These are phyloP conservation scores for Cynanchum wilfordii DNA, from an alignment of 257 asterid genomes.

Conservation along the genomic window DNA sequence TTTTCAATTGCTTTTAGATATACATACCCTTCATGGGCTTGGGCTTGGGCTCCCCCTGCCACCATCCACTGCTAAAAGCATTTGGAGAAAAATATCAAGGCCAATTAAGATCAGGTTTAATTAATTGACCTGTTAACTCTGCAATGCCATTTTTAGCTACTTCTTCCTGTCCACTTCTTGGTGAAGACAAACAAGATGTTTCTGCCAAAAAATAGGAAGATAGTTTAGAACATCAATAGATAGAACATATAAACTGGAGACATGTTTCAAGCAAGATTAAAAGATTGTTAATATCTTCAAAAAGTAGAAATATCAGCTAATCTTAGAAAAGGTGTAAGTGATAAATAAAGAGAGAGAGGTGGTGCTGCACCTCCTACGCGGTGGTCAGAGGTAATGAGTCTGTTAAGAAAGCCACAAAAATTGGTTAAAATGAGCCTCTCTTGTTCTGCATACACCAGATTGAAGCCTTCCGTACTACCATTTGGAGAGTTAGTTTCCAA, in stretches of 20 bases:
- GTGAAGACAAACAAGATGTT: not conserved
- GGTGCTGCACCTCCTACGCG: slow-evolving; percentile 45
- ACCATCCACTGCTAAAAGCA: not conserved
- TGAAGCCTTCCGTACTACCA: slow-evolving; percentile 16
- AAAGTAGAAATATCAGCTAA: not conserved
- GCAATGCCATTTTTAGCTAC: not conserved
- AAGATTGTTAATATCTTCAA: not conserved
- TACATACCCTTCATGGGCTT: not conserved
- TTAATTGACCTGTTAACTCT: not conserved
- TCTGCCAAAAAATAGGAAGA: slow-evolving; percentile 1
- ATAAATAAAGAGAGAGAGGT: not conserved
- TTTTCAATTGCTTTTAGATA: not conserved
- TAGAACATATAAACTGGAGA: not conserved
- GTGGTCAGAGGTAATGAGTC: slow-evolving; percentile 40
- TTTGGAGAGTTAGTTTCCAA: slow-evolving; percentile 18
- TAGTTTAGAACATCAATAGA: not conserved
- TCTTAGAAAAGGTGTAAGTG: not conserved
- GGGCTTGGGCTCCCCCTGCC: no score
- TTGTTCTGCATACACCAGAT: slow-evolving; percentile 44
- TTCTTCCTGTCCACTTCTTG: not conserved
- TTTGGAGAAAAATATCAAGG: not conserved
- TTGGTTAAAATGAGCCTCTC: slow-evolving; percentile 53
- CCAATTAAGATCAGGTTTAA: not conserved
- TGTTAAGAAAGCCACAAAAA: slow-evolving; percentile 43
- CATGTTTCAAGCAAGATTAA: not conserved